Evolutionary conservation across 352 stramenopile species (phyloP).

Genomic region (Globisporangium nagaii): DNA sequence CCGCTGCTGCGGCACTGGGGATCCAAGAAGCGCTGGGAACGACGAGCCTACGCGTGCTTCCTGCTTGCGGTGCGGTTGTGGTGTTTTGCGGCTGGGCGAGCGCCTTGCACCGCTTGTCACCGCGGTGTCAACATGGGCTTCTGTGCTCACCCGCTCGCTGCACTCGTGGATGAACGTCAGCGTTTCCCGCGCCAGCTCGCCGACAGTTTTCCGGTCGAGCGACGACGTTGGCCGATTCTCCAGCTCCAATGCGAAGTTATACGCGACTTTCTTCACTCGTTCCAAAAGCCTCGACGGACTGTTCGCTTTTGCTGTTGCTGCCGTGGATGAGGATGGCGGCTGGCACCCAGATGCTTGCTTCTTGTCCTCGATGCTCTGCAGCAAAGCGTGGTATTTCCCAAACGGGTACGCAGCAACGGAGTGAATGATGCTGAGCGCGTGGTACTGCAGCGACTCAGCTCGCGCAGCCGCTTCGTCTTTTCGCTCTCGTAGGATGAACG

Average conservation of each 20-base stretch:
- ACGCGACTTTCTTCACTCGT: slow-evolving; percentile 48
- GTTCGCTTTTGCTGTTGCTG: not conserved
- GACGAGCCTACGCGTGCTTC: not conserved
- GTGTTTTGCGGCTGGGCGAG: not conserved
- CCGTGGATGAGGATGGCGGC: not conserved
- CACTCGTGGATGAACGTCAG: slow-evolving; percentile 44
- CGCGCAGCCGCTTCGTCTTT: slow-evolving; percentile 15
- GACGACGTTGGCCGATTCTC: slow-evolving; percentile 21
- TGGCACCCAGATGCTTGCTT: not conserved
- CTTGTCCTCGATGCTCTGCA: slow-evolving; percentile 20
- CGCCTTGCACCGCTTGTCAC: not conserved
- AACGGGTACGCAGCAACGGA: slow-evolving; percentile 62
- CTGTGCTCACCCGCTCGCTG: not conserved
- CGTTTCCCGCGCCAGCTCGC: slow-evolving; percentile 57
- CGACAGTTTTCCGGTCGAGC: slow-evolving; percentile 42
- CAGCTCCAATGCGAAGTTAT: slow-evolving; percentile 54
- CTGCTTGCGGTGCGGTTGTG: not conserved
- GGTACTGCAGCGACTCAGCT: slow-evolving; percentile 35
- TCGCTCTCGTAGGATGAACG: slow-evolving; percentile 18
- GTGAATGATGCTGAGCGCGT: slow-evolving; percentile 36
- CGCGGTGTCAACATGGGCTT: not conserved
- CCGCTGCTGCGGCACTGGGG: not conserved
- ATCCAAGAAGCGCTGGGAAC: slow-evolving; percentile 1
- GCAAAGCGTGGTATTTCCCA: slow-evolving; percentile 40
- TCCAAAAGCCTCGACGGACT: slow-evolving; percentile 28